Base-by-base conservation (phyloP, 2,329 filamentous ascomycete genomes). In the Alternaria tenuissima region DNA sequence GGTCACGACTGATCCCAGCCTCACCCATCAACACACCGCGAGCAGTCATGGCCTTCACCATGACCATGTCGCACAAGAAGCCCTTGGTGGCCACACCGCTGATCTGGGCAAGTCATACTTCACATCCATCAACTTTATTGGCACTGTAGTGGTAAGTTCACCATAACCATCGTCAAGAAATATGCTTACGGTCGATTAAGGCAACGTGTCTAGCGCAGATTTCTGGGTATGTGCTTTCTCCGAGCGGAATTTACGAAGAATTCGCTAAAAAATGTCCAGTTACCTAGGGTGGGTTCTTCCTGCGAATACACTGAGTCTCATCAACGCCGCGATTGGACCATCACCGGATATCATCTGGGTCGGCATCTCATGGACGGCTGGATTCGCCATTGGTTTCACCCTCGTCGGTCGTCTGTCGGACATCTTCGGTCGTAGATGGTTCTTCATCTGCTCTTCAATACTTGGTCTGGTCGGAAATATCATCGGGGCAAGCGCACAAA, bases 281-380 rank as follows among this genome's bases (percentile, higher is more conserved):
- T 76, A 76, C 46, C 61, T 76, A 1, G 72, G 72, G 34, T 75
- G 72, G 73, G 71, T 75, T 2, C 63, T 76, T 2, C 73, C 73
- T 4, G 49, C 71, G 4, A 76, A 76, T 38, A 75, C 70, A 0
- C 57, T 76, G n/a, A 48, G 56, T 9, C 64, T 74, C 7, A 79
- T 79, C 65, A 78, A 79, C 55, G 70, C 67, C n/a, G 73, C 77
- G 7, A 78, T 79, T 52, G 77, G 78, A 3, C 77, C 77, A 2
- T 73, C 70, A 1, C 75, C 77, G 6, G 73, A 79, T 62, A 74
- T 78, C 58, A 78, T 77, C 32, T 80, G 75, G 76, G 73, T 79
- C 1, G 68, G 74, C 18, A 72, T 79, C 26, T 75, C 72, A 2
- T 77, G 75, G 68, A 71, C 76, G 1, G 69, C 70, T 8, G 73